Percentiles rank a stretch among this genome's conserved stretches.
Evolutionary conservation across 164 flowering plant species (phyloP).

Genomic region (Taxillus chinensis): DNA sequence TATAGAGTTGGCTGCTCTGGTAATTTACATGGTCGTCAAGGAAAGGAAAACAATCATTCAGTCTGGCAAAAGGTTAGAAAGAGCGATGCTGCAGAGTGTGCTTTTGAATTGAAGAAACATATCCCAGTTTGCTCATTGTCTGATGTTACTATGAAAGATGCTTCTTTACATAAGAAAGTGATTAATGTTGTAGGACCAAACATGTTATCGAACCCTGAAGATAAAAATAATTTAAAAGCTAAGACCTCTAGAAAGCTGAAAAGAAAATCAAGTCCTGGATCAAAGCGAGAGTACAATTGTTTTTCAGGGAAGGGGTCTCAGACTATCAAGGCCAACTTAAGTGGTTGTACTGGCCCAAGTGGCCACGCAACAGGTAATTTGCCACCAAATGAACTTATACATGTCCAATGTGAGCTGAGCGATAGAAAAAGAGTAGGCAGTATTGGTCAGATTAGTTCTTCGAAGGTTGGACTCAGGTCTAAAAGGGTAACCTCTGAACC

Average conservation of each 20-base stretch:
- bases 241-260: conserved; percentile 20
- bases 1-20: conserved; percentile 12
- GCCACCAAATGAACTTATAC: conserved; percentile 13
- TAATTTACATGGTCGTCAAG: conserved; percentile 19
- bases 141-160: conserved; percentile 16
- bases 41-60: conserved; percentile 39
- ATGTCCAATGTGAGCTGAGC: conserved; percentile 10
- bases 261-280: conserved; percentile 13
- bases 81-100: conserved; percentile 15
- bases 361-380: conserved; percentile 9
- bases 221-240: conserved; percentile 11
- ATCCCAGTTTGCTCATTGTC: conserved; percentile 12
- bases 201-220: conserved; percentile 17
- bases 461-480: conserved; percentile 4
- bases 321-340: conserved; percentile 14
- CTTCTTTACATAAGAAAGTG: conserved; percentile 13
- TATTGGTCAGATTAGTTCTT: conserved; percentile 7
- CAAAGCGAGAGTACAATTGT: conserved; percentile 19
- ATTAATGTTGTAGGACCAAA: conserved; percentile 10
- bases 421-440: conserved; percentile 7
- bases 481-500: conserved; percentile 13
- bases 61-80: conserved; percentile 48
- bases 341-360: conserved; percentile 10
- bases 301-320: conserved; percentile 17
- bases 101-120: conserved; percentile 15